These are phyloP conservation scores for Triglochin maritima DNA, from an alignment of 106 monocot genomes.

Conservation along the genomic window DNA sequence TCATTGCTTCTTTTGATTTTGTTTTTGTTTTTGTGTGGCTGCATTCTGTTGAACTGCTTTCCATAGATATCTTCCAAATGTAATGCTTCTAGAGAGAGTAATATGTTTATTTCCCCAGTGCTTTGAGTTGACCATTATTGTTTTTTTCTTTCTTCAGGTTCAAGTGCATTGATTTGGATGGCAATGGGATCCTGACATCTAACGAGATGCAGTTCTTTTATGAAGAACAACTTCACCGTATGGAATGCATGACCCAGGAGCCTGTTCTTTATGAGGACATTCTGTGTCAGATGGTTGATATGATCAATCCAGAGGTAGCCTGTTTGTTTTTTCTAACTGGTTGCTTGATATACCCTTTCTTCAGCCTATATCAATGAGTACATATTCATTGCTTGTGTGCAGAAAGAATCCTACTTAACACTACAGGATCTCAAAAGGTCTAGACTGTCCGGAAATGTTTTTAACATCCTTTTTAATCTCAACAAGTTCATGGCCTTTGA, in stretches of 20 bases:
- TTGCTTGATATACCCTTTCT: neutral
- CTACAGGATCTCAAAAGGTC: conserved; percentile 61
- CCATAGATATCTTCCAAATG: neutral
- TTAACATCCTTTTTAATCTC: conserved; percentile 95
- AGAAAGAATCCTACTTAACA: conserved; percentile 66
- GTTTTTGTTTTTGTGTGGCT: neutral
- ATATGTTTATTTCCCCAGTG: too few species aligned
- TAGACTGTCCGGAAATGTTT: conserved; percentile 89
- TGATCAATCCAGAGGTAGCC: conserved; percentile 83
- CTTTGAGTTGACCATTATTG: neutral
- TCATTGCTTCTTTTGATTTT: neutral
- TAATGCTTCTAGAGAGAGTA: too few species aligned
- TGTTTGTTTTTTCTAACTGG: neutral
- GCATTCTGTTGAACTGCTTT: neutral
- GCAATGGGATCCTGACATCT: conserved; percentile 68
- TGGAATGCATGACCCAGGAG: conserved; percentile 99
- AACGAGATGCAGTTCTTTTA: conserved; percentile 96
- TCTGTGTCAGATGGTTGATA: conserved; percentile 92
- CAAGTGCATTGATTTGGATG: conserved; percentile 95
- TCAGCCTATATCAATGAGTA: neutral
- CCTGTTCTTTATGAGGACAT: conserved; percentile 96
- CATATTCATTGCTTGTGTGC: conserved; percentile 6
- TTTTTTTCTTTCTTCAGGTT: conserved; percentile 42
- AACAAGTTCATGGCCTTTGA: conserved; percentile 98
- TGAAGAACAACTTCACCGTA: conserved; percentile 92